Conservation (phyloP, 768 basidiomycete genomes). For the Mycena pura region DNA sequence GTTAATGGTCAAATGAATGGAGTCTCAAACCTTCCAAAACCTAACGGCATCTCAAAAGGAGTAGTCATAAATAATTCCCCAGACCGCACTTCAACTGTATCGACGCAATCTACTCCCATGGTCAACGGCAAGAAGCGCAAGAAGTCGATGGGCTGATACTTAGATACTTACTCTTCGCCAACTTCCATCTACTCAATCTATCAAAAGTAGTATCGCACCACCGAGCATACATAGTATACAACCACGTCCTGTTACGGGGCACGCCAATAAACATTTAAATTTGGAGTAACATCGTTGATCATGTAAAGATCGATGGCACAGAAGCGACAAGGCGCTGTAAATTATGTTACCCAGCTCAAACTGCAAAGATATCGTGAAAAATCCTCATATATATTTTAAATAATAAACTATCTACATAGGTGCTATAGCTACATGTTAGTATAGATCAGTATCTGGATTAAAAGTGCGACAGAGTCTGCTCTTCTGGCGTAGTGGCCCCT, state of each 20-base stretch:
- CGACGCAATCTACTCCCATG: conserved; percentile 29
- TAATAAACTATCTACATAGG: conserved; percentile 13
- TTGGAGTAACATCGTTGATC: too few relatives aligned
- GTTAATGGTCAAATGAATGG: conserved; percentile 24
- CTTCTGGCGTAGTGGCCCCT: conserved; percentile 55
- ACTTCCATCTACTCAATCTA: too few relatives aligned
- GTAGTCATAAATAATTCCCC: not conserved
- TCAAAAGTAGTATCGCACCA: too few relatives aligned
- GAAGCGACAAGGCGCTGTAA: too few relatives aligned
- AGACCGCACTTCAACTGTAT: too few relatives aligned
- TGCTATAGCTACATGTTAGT: conserved; percentile 26
- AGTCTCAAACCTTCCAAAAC: conserved; percentile 7
- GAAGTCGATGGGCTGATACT: conserved; percentile 47
- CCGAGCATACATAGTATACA: too few relatives aligned
- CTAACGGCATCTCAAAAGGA: conserved; percentile 24
- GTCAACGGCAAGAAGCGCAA: conserved; percentile 63
- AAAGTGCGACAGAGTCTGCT: conserved; percentile 32
- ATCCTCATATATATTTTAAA: conserved; percentile 14
- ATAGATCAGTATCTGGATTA: not conserved
- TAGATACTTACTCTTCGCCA: too few relatives aligned
- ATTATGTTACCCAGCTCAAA: not conserved
- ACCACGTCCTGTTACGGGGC: too few relatives aligned
- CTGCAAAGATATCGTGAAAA: not conserved
- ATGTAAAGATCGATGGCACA: too few relatives aligned
- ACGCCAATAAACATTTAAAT: too few relatives aligned